Base-by-base conservation (phyloP, 768 basidiomycete genomes). In the Pleurotus platypus region DNA sequence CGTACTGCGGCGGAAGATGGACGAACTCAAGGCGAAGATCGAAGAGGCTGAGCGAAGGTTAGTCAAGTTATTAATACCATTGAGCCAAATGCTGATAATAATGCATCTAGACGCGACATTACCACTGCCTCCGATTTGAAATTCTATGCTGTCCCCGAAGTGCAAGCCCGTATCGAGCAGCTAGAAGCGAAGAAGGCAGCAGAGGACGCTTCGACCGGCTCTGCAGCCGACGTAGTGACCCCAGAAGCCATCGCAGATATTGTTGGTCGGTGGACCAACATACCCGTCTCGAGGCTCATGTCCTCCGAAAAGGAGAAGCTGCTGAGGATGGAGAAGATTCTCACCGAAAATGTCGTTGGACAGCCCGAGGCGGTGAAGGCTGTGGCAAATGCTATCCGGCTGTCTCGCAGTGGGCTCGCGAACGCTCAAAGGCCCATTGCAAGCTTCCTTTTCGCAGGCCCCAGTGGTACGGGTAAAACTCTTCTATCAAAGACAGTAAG, bases 171-270 rank as follows among this genome's bases (percentile, higher is more conserved):
- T 8, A 81, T 92, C n/a, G 82, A 85, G 35, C 12, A 43, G 20
- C 46, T 62, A 54, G 77, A 95, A 72, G 80, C 82, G 26, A 86
- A 83, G 68, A 94, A 94, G 67, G 78, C 77, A 6, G 81, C 77
- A 37, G 86, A 87, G 60, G 87, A 92, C 62, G 61, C 74, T 78
- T 60, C 81, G 89, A 48, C 75, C 51, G 75, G 79, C 12, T 72
- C 73, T 46, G 82, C 83, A 13, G 69, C 79, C 15, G 90, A 93
- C 60, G 78, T 78, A 8, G 94, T 97, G 47, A 90, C 89, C 3
- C 79, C 92, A 15, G 93, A 95, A 60, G 86, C 91, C 59, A 98
- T 99, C 58, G 92, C 94, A 15, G 92, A 95, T 68, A 94, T 98
- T 60, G 93, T 98, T 22, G 89, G 85, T 16, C 82, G 89, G 57